phyloP scores from a whole-genome alignment of 2,329 filamentous ascomycete genomes.

The Bipolaris victoriae region DNA sequence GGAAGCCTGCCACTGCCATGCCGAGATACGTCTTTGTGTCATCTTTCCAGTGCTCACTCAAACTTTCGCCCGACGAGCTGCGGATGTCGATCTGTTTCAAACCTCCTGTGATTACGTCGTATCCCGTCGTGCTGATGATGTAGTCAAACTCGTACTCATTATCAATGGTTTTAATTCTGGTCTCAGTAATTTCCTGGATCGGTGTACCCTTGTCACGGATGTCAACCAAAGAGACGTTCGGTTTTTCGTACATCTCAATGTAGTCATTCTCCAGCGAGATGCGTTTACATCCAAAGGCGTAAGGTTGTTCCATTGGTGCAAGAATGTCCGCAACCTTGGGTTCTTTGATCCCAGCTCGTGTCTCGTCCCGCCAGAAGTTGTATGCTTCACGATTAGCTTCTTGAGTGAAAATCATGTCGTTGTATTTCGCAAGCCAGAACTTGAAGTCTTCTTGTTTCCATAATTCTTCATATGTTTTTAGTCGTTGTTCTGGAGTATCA shows the following conservation, averaged over 20 bases:
- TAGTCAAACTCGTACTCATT: conserved; percentile 59
- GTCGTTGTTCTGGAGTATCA: conserved; percentile 24
- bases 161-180: conserved; percentile 56
- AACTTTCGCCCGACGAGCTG: conserved; percentile 30
- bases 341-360: conserved; percentile 45
- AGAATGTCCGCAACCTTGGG: conserved; percentile 48
- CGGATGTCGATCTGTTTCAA: conserved; percentile 47
- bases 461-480: conserved; percentile 23
- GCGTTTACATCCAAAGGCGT: conserved; percentile 34
- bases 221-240: conserved; percentile 58
- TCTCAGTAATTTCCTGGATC: conserved; percentile 56
- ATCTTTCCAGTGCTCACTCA: conserved; percentile 26
- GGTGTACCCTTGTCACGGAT: conserved; percentile 39
- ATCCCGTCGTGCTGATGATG: conserved; percentile 57
- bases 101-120: conserved; percentile 49
- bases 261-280: conserved; percentile 40
- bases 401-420: conserved; percentile 44
- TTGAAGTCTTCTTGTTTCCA: conserved; percentile 32
- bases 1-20: conserved; percentile 48
- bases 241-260: conserved; percentile 48
- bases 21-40: conserved; percentile 48
- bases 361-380: conserved; percentile 53
- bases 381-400: conserved; percentile 51
- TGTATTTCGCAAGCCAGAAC: conserved; percentile 39
- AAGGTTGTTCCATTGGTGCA: conserved; percentile 45